These are phyloP conservation scores for Yamadazyma paraphyllophila DNA, from an alignment of 805 yeast genomes.

Conservation along the genomic window DNA sequence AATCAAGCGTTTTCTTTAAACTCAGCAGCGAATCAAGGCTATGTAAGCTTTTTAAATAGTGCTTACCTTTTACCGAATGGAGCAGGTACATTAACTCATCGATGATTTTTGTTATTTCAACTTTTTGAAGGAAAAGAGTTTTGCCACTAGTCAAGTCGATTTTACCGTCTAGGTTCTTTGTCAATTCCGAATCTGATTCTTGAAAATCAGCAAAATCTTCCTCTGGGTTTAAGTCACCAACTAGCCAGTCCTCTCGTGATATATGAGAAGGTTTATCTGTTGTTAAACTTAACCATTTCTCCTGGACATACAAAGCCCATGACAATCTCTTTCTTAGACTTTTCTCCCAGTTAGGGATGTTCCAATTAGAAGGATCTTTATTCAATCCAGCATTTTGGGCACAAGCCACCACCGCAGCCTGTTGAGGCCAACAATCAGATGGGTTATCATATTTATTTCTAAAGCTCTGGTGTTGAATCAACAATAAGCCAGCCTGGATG, in stretches of 20 bases:
- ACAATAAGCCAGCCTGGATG: constrained; percentile 81
- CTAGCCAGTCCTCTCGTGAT: constrained; percentile 67
- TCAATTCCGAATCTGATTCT: constrained; percentile 33
- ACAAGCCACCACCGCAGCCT: constrained; percentile 79
- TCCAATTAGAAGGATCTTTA: constrained; percentile 83
- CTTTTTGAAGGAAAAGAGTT: constrained; percentile 61
- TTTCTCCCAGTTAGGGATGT: constrained; percentile 89
- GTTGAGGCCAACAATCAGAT: constrained; percentile 57
- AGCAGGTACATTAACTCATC: constrained; percentile 70
- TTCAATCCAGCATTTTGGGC: constrained; percentile 90
- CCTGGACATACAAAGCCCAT: constrained; percentile 93
- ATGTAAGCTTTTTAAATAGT: constrained; percentile 22
- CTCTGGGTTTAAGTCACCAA: constrained; percentile 59
- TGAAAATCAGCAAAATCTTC: constrained; percentile 73
- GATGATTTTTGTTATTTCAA: constrained; percentile 64
- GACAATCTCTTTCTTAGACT: constrained; percentile 83
- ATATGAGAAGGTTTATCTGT: constrained; percentile 83
- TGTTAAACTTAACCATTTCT: constrained; percentile 82
- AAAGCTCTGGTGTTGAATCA: constrained; percentile 61
- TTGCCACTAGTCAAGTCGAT: constrained; percentile 70
- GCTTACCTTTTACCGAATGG: constrained; percentile 65
- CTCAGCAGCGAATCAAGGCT: constrained; percentile 24
- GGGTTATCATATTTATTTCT: constrained; percentile 17
- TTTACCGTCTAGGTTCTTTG: constrained; percentile 44
- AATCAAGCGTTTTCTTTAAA: constrained; percentile 63